Evolutionary conservation across 2,329 filamentous ascomycete genomes (phyloP), one percentile per base, ranked within the genome.

Genomic region (Verticillium isaacii): DNA sequence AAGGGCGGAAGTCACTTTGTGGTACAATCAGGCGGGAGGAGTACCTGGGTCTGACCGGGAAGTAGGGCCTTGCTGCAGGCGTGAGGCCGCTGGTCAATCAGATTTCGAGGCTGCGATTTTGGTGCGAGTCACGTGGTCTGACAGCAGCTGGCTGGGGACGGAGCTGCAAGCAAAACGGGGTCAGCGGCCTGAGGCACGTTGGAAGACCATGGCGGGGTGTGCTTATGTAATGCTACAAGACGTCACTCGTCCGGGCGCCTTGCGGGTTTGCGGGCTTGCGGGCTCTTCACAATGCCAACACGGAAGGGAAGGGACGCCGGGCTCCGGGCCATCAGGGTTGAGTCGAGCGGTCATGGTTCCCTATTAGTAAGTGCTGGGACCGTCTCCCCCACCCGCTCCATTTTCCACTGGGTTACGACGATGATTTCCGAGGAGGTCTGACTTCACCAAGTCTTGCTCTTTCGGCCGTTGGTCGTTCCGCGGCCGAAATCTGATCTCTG

Each of bases 1-100:
- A 32, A 58, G 41, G 65, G 66, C 66, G 60, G 66, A 75, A 73
- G 74, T 76, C 72, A 73, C 73, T 68, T 62, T 69, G 57, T 60
- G 67, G 72, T 70, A 70, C 63, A 69, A 66, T 69, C 73, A 67
- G 69, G 72, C 70, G 68, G 69, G 67, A 61, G 15, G 14, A 45
- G 56, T 65, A 65, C 62, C 61, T 61, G 14, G 7, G 39, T 25
- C 54, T 32, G 45, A 34, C 45, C 23, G 32, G 57, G 17, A 37
- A 54, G 50, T 57, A 50, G 56, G 63, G 60, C 59, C 60, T 37
- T 58, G 54, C 25, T n/a, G 55, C 52, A 45, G 45, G 29, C 12
- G 39, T n/a, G 58, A 32, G 32, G 60, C 17, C 23, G 39, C 32
- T 60, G 29, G n/a, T 58, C 63, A 61, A 60, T 63, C 62, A 64